Evolutionary conservation across 2,329 filamentous ascomycete species (phyloP).

Genomic region (Lizonia empirigonia): DNA sequence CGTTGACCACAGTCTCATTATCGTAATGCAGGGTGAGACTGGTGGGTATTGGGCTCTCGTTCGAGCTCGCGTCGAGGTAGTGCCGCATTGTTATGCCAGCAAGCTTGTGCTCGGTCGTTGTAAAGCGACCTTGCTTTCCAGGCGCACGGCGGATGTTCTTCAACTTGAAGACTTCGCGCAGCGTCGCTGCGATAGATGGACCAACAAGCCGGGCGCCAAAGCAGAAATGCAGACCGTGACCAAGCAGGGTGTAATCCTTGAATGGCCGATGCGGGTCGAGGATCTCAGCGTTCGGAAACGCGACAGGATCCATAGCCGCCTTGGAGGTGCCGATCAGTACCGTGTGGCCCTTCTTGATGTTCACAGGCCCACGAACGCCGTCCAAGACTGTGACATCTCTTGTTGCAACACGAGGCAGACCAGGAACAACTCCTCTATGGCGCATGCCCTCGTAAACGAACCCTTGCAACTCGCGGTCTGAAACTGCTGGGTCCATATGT

Average conservation of each 20-base stretch:
- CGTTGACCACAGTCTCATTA: constrained; percentile 22
- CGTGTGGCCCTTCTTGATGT: constrained; percentile 50
- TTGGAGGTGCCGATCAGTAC: constrained; percentile 51
- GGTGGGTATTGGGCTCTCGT: constrained; percentile 51
- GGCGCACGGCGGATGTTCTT: constrained; percentile 41
- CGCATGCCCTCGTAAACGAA: constrained; percentile 63
- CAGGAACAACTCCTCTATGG: constrained; percentile 58
- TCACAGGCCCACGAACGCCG: constrained; percentile 54
- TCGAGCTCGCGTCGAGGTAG: constrained; percentile 57
- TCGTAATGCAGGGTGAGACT: constrained; percentile 36
- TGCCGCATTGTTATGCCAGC: constrained; percentile 56
- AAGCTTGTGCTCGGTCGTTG: constrained; percentile 52
- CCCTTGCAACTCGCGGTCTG: constrained; percentile 64
- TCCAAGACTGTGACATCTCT: constrained; percentile 56
- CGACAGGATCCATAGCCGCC: constrained; percentile 41
- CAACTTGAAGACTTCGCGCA: constrained; percentile 44
- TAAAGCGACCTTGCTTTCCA: constrained; percentile 47
- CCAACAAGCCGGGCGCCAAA: constrained; percentile 41
- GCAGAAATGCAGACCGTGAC: constrained; percentile 43
- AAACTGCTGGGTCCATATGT: constrained; percentile 50
- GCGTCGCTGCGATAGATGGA: constrained; percentile 35
- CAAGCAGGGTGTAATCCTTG: constrained; percentile 41
- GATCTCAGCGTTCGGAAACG: constrained; percentile 41
- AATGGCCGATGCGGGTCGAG: constrained; percentile 47
- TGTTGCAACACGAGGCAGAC: constrained; percentile 58